Conservation (phyloP, 139 green algal species). For the Auxenochlorella pyrenoidosa region DNA sequence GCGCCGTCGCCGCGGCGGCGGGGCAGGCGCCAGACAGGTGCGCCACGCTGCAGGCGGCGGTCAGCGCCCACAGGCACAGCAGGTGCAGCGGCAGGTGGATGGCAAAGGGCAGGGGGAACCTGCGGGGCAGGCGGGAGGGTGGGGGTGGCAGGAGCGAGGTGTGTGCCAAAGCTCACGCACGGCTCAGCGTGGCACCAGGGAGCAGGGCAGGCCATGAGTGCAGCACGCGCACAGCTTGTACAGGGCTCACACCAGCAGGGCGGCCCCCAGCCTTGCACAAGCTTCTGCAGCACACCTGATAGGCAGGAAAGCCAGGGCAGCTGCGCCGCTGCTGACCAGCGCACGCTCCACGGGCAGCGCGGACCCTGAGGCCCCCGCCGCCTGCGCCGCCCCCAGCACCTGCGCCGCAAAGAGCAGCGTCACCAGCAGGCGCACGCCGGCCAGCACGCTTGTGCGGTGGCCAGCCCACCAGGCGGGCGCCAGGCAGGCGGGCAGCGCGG, state of each 20-base stretch:
- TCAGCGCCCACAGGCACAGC: constrained; percentile 26
- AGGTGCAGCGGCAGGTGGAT: constrained; percentile 33
- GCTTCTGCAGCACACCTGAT: constrained; percentile 2
- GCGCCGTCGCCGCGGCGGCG: not conserved
- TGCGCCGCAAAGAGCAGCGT: not conserved
- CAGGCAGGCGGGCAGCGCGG: not conserved
- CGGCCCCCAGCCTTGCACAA: no score
- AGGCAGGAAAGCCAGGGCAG: not conserved
- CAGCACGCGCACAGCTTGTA: no score
- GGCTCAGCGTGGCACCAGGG: no score
- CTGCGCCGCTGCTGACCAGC: not conserved
- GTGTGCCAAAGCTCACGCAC: no score
- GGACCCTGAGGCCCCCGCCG: not conserved
- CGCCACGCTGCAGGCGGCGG: not conserved
- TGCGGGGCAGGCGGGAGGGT: not conserved
- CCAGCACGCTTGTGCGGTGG: not conserved
- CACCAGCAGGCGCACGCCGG: not conserved
- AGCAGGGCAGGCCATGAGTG: no score
- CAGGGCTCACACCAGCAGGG: no score
- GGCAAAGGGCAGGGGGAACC: constrained; percentile 27
- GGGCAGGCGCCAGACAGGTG: not conserved
- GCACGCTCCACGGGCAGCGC: not conserved
- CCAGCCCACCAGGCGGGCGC: not conserved
- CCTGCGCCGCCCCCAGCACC: not conserved
- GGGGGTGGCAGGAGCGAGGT: not conserved